A percentile compares a stretch with the other conserved stretches of the same genome.
Evolutionary conservation across 2,329 filamentous ascomycete species (phyloP).

Genomic region (Paracorniculantispora psalliotae): DNA sequence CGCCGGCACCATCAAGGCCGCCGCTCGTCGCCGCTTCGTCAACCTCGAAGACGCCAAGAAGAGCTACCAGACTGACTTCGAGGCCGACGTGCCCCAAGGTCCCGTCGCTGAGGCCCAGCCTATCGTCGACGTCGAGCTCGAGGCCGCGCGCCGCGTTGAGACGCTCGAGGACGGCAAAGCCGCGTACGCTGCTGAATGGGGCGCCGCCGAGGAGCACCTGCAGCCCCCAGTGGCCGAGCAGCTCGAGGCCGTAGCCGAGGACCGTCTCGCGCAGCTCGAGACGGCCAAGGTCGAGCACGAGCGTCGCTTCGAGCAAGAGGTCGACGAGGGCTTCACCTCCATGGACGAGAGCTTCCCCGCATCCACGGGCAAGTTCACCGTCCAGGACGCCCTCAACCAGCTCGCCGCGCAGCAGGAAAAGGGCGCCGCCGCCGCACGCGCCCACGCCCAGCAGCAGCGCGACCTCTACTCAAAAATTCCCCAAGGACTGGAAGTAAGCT

Average conservation of each 20-base stretch:
- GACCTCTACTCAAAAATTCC: constrained; percentile 41
- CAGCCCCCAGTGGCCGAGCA: constrained; percentile 1
- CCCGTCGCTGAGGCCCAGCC: neutral
- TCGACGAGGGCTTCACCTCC: constrained; percentile 30
- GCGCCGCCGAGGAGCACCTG: constrained; percentile 7
- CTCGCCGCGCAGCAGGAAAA: neutral
- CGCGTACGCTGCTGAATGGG: constrained; percentile 9
- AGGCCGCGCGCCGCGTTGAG: constrained; percentile 7
- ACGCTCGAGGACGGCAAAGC: constrained; percentile 6
- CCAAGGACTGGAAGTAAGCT: constrained; percentile 45
- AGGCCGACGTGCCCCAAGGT: neutral
- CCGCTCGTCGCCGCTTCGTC: constrained; percentile 3
- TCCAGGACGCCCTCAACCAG: constrained; percentile 23
- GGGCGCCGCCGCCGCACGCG: neutral
- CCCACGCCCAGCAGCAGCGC: constrained; percentile 18
- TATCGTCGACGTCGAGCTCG: neutral
- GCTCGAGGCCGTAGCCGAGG: constrained; percentile 3
- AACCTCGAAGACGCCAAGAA: constrained; percentile 13
- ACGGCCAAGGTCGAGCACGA: constrained; percentile 15
- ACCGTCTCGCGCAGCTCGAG: constrained; percentile 4
- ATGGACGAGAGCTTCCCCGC: constrained; percentile 41
- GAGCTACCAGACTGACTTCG: constrained; percentile 7
- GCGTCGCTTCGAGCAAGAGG: constrained; percentile 18
- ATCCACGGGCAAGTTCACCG: constrained; percentile 17
- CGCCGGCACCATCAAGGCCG: constrained; percentile 2